Conservation (phyloP, 129 eudicot species). For the Erigeron canadensis region DNA sequence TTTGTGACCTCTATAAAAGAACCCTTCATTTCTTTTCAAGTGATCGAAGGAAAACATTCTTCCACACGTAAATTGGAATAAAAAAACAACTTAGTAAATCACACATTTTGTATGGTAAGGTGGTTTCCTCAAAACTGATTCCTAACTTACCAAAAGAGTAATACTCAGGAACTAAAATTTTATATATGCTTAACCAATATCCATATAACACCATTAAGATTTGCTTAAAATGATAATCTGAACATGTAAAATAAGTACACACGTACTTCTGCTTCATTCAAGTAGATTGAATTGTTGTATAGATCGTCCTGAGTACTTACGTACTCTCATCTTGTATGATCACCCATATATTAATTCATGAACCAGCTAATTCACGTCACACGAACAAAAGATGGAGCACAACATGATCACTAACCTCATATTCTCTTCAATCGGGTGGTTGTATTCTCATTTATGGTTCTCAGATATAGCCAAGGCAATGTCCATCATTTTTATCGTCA, state of each 20-base stretch:
- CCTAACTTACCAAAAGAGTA: constrained; percentile 18
- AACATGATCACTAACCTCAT: constrained; percentile 21
- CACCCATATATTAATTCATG: constrained; percentile 10
- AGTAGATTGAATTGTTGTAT: background rate
- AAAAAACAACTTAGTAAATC: constrained; percentile 20
- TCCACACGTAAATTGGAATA: constrained; percentile 16
- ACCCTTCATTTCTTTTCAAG: constrained; percentile 4
- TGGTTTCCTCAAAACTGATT: constrained; percentile 22
- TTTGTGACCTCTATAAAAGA: background rate
- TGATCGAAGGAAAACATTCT: background rate
- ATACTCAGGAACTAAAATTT: constrained; percentile 13
- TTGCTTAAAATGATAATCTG: background rate
- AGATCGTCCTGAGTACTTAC: background rate
- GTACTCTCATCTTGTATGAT: background rate
- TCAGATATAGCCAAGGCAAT: constrained; percentile 43
- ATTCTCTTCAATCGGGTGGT: constrained; percentile 27
- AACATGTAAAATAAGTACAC: background rate
- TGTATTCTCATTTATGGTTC: constrained; percentile 31
- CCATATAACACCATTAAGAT: background rate
- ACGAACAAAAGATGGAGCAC: constrained; percentile 20
- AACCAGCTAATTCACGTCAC: constrained; percentile 10
- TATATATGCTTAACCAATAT: constrained; percentile 17
- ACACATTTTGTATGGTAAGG: constrained; percentile 24
- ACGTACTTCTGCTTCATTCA: background rate
- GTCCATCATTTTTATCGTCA: constrained; percentile 34